Evolutionary conservation across 331 rosid species (phyloP), one percentile per base, ranked within the genome.

Genomic region (Phaseolus coccineus): DNA sequence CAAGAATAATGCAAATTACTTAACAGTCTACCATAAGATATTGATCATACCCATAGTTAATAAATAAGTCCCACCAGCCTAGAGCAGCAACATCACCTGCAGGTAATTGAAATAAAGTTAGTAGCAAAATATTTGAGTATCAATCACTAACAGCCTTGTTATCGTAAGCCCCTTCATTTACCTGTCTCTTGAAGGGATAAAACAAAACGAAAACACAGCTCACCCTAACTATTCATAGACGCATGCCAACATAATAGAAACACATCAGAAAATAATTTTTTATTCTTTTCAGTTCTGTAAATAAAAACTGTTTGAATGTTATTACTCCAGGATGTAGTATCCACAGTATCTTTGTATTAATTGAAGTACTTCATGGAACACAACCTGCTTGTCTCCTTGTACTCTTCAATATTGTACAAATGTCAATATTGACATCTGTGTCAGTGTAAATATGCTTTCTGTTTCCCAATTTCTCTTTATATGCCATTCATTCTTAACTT

Each of bases 61-160:
- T 95, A 84, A 95, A 95, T 48, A 95, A 87, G 85, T 95, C 97
- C 98, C 98, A 95, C 98, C 98, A 95, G 80, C 94, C 97, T 55
- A 95, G 81, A 80, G 93, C 91, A 80, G 94, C 89, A 75, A 90
- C 91, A 87, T 91, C 94, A 70, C 98, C 98, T 95, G 92, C 81
- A 83, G 7, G 64, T 67, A 35, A 79, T 84, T 35, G 63, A 74
- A 61, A 74, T 52, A 25, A 64, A 67, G 57, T 74, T 31, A 77
- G 64, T 44, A 74, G 57, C 12, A 30, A 72, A 77, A 80, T 59
- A 30, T 74, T 35, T 70, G 39, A 44, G 73, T 24, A 58, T 39
- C 67, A 11, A 33, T 67, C 46, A 19, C 22, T 19, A 19, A 19
- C 22, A 19, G 22, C 22, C 22, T 19, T 19, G 22, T 19, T 19